phyloP scores from a whole-genome alignment of 2,329 filamentous ascomycete species.

The Pochonia chlamydosporia region DNA sequence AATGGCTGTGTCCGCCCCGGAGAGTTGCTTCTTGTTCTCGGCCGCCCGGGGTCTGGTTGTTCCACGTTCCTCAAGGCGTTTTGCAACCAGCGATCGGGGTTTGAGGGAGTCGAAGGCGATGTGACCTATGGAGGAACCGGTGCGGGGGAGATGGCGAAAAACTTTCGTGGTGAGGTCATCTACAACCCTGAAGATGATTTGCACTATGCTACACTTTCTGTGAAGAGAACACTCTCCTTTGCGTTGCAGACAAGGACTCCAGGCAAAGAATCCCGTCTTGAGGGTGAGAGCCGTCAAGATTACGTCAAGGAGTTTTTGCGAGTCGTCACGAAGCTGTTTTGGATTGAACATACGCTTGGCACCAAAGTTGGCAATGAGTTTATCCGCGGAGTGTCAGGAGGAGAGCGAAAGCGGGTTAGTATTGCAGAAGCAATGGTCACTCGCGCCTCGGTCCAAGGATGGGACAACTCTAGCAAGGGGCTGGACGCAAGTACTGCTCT shows the following conservation, averaged over 20 bases:
- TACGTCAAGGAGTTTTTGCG: conserved; percentile 47
- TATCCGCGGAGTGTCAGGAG: conserved; percentile 56
- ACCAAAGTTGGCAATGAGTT: conserved; percentile 66
- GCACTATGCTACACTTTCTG: conserved; percentile 64
- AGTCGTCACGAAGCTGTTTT: conserved; percentile 65
- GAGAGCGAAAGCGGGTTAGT: conserved; percentile 67
- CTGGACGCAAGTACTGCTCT: conserved; percentile 68
- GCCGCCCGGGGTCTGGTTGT: conserved; percentile 62
- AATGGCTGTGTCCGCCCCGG: conserved; percentile 66
- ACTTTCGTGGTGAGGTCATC: conserved; percentile 57
- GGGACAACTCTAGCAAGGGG: conserved; percentile 70
- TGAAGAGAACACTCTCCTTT: conserved; percentile 61
- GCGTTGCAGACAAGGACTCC: conserved; percentile 61
- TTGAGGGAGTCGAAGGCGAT: conserved; percentile 57
- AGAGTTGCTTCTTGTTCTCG: conserved; percentile 63
- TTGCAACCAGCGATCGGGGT: conserved; percentile 62
- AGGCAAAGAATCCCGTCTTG: conserved; percentile 38
- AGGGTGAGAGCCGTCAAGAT: conserved; percentile 54
- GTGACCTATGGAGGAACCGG: conserved; percentile 54
- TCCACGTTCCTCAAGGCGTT: conserved; percentile 67
- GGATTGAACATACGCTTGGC: conserved; percentile 63
- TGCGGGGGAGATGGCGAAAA: conserved; percentile 39
- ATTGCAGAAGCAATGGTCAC: conserved; percentile 63
- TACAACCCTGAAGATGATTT: conserved; percentile 65
- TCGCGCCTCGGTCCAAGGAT: conserved; percentile 59